Percentiles rank a stretch among this genome's conserved stretches.
Conservation (phyloP, 345 rosid species). For the Cardamine occulta region DNA sequence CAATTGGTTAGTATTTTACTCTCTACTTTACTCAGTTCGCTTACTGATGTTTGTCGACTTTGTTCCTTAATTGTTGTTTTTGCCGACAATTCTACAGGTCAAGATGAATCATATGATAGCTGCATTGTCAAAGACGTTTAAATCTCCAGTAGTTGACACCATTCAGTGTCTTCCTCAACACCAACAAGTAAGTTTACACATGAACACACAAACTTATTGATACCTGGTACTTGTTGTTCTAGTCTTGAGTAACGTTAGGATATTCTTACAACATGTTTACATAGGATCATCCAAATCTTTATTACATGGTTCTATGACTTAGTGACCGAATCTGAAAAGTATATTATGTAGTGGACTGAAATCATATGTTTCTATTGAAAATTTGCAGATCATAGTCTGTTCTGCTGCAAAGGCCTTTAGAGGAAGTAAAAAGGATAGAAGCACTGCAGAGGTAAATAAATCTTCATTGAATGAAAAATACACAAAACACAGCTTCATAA, state of each 20-base stretch:
- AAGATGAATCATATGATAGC: conserved; percentile 80
- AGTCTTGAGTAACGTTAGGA: neutral
- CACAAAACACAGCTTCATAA: conserved; percentile 7
- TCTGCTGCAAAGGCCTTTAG: conserved; percentile 79
- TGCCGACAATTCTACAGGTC: conserved; percentile 52
- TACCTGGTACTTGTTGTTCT: conserved; percentile 3
- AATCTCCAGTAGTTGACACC: conserved; percentile 79
- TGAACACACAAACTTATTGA: neutral
- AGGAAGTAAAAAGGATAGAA: conserved; percentile 81
- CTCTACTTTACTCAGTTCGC: conserved; percentile 2
- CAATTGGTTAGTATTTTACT: conserved; percentile 46
- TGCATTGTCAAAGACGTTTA: conserved; percentile 83
- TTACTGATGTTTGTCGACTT: neutral
- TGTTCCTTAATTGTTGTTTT: conserved; percentile 10
- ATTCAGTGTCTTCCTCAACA: conserved; percentile 95
- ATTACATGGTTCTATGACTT: neutral
- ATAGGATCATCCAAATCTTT: neutral
- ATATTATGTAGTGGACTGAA: neutral
- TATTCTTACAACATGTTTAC: conserved; percentile 9
- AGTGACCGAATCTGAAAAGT: neutral
- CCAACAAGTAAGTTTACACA: conserved; percentile 71
- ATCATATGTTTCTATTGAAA: conserved; percentile 19
- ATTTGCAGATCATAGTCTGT: conserved; percentile 73
- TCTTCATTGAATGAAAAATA: conserved; percentile 2
- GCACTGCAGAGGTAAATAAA: conserved; percentile 69